These are phyloP conservation scores for Inonotus hispidus DNA, from an alignment of 1,284 basidiomycete species.

Conservation along the genomic window DNA sequence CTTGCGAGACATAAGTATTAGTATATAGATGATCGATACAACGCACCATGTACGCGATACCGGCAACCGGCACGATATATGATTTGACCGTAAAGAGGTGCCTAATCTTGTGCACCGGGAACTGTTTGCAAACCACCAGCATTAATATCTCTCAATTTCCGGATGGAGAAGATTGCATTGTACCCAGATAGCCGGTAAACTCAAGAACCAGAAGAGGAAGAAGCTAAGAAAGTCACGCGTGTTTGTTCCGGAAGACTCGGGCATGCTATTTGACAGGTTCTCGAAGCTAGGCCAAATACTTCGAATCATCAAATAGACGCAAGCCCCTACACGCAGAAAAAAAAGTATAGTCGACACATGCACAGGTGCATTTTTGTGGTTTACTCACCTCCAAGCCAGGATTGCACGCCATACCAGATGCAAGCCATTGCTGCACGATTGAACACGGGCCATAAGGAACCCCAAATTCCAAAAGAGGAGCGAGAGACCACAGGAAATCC, in stretches of 20 bases:
- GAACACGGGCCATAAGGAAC: slow-evolving; percentile 78
- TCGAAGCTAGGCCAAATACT: slow-evolving; percentile 9
- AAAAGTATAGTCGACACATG: background rate
- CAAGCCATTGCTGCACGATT: slow-evolving; percentile 77
- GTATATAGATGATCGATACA: background rate
- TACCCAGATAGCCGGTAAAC: slow-evolving; percentile 75
- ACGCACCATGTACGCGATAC: slow-evolving; percentile 67
- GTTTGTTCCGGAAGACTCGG: slow-evolving; percentile 63
- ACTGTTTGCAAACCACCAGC: background rate
- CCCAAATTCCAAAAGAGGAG: slow-evolving; percentile 78
- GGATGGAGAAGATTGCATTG: slow-evolving; percentile 35
- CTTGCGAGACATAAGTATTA: slow-evolving; percentile 22
- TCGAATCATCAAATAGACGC: slow-evolving; percentile 32
- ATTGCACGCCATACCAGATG: slow-evolving; percentile 78
- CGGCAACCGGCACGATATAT: slow-evolving; percentile 65
- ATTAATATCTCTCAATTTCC: slow-evolving; percentile 6
- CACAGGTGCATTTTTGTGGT: background rate
- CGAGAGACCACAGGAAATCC: slow-evolving; percentile 78
- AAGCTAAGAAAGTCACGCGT: slow-evolving; percentile 74
- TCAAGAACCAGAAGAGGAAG: slow-evolving; percentile 83
- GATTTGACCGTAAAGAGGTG: slow-evolving; percentile 82
- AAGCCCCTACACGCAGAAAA: slow-evolving; percentile 30
- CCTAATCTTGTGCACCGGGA: slow-evolving; percentile 39
- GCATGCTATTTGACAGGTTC: slow-evolving; percentile 48
- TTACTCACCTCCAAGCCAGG: slow-evolving; percentile 68